A percentile compares a stretch with the other conserved stretches of the same genome.
Evolutionary conservation across 176 grass and related monocot species (phyloP).

Genomic region (Thinopyrum elongatum): DNA sequence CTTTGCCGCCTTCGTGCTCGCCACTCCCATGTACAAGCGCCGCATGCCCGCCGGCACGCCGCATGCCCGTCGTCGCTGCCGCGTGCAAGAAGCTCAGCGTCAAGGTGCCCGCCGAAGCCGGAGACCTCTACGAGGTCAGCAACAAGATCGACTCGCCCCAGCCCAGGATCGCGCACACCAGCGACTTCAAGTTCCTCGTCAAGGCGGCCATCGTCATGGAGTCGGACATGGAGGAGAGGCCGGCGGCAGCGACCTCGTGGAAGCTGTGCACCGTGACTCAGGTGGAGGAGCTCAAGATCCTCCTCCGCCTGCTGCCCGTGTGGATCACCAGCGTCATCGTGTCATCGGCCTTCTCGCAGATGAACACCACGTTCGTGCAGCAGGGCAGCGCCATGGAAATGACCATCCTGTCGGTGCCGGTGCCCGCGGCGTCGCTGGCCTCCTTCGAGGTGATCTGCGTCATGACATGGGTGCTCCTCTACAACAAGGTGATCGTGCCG

Average conservation of each 20-base stretch:
- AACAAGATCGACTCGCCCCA: conserved; percentile 33
- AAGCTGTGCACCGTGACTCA: conserved; percentile 66
- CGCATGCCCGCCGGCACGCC: conserved; percentile 59
- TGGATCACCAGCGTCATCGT: conserved; percentile 60
- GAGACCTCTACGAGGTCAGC: conserved; percentile 47
- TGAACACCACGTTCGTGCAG: conserved; percentile 81
- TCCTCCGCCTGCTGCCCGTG: conserved; percentile 54
- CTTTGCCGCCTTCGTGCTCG: conserved; percentile 49
- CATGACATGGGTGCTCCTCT: conserved; percentile 56
- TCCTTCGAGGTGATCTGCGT: conserved; percentile 63
- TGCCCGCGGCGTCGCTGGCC: conserved; percentile 57
- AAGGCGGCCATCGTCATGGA: conserved; percentile 56
- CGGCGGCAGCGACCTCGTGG: conserved; percentile 32
- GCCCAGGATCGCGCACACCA: conserved; percentile 54
- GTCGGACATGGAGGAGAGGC: conserved; percentile 39
- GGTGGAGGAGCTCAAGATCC: conserved; percentile 78
- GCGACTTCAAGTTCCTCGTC: conserved; percentile 52
- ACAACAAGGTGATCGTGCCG: conserved; percentile 57
- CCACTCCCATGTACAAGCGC: conserved; percentile 51
- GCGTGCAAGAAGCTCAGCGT: conserved; percentile 40
- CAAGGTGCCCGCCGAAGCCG: conserved; percentile 17
- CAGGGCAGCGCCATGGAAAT: conserved; percentile 66
- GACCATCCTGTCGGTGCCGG: conserved; percentile 41
- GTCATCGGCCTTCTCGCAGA: conserved; percentile 60
- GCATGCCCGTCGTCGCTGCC: conserved; percentile 52